Evolutionary conservation across 1,284 basidiomycete species (phyloP).

Genomic region (Irpex sp.): DNA sequence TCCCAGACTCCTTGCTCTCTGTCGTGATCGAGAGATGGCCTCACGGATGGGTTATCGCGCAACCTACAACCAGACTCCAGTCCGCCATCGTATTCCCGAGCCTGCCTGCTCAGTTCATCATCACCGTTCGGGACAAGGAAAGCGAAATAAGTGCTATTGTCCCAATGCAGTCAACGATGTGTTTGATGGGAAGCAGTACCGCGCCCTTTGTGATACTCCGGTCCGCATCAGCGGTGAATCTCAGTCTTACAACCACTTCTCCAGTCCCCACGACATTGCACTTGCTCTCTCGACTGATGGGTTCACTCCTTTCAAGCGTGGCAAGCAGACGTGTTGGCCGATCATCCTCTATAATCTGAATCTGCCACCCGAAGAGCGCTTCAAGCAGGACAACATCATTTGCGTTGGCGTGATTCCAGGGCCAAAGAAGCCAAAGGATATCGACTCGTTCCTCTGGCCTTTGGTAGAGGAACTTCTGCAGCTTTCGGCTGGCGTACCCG

Average conservation of each 20-base stretch:
- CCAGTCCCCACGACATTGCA: conserved; percentile 25
- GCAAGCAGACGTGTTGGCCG: conserved; percentile 37
- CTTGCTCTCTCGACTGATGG: conserved; percentile 31
- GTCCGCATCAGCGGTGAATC: conserved; percentile 13
- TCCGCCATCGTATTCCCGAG: background rate
- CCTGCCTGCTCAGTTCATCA: background rate
- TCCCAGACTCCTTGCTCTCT: conserved; percentile 11
- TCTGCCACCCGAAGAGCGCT: conserved; percentile 31
- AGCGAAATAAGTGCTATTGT: background rate
- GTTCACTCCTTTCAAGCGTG: conserved; percentile 34
- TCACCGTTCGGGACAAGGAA: conserved; percentile 1
- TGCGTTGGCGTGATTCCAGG: conserved; percentile 38
- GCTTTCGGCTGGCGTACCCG: conserved; percentile 31
- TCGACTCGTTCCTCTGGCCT: conserved; percentile 39
- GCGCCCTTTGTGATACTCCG: background rate
- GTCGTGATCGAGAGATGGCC: conserved; percentile 8
- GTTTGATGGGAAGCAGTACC: conserved; percentile 4
- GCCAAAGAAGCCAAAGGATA: conserved; percentile 36
- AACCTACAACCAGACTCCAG: background rate
- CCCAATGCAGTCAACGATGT: conserved; percentile 12
- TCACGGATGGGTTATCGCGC: conserved; percentile 20
- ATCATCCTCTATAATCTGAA: conserved; percentile 38
- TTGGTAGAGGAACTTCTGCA: conserved; percentile 32
- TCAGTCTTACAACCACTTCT: conserved; percentile 20
- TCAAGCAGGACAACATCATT: conserved; percentile 29